Conservation (phyloP, 805 yeast genomes). For the Debaryomyces tyrocola region DNA sequence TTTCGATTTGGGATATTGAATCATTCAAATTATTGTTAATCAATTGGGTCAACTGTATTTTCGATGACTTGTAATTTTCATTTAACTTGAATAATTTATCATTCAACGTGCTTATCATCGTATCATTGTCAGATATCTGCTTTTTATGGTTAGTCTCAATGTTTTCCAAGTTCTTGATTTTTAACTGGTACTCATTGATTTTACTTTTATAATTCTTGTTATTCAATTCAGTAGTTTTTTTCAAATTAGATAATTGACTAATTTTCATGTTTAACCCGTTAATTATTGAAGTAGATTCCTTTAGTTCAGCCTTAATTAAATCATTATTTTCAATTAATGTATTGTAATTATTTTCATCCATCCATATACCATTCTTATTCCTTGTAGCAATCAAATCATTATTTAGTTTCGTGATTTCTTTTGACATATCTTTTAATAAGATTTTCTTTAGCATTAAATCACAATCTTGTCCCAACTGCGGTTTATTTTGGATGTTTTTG, state of each 20-base stretch:
- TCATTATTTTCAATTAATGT: slow-evolving; percentile 27
- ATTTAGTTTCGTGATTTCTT: slow-evolving; percentile 55
- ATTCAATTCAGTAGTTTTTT: slow-evolving; percentile 2
- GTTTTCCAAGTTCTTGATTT: slow-evolving; percentile 2
- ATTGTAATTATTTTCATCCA: slow-evolving; percentile 58
- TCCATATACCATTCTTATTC: slow-evolving; percentile 61
- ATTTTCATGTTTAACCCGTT: slow-evolving; percentile 6
- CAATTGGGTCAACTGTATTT: slow-evolving; percentile 5
- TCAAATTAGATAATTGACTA: slow-evolving; percentile 4
- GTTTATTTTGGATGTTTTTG: slow-evolving; percentile 68
- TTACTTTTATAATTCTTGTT: slow-evolving; percentile 3
- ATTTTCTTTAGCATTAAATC: slow-evolving; percentile 50
- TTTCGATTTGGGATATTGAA: slow-evolving; percentile 5
- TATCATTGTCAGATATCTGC: slow-evolving; percentile 2
- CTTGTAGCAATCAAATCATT: slow-evolving; percentile 64
- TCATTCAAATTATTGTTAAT: slow-evolving; percentile 5
- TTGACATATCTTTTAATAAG: slow-evolving; percentile 52
- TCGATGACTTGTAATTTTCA: slow-evolving; percentile 7
- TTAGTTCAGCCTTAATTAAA: slow-evolving; percentile 18
- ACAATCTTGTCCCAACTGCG: slow-evolving; percentile 45
- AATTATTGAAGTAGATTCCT: slow-evolving; percentile 15
- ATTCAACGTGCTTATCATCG: slow-evolving; percentile 3
- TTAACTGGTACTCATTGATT: slow-evolving; percentile 4
- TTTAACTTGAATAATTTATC: slow-evolving; percentile 6
- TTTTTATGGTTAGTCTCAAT: slow-evolving; percentile 1